phyloP scores from a whole-genome alignment of 2,329 filamentous ascomycete genomes.

The Pseudogymnoascus sp. region DNA sequence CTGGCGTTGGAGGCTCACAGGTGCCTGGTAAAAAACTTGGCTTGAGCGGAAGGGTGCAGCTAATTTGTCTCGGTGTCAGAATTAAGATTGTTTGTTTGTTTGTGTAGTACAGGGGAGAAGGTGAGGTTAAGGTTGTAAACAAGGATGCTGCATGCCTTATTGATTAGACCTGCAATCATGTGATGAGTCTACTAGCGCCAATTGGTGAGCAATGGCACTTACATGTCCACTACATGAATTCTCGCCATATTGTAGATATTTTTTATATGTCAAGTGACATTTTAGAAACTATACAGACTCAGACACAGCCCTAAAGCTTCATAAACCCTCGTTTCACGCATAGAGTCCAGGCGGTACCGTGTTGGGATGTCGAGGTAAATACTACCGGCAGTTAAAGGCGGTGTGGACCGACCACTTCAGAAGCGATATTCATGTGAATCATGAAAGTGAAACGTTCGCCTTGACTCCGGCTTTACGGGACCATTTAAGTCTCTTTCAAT shows the following conservation, averaged over 20 bases:
- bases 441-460: neutral
- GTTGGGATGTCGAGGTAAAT: neutral
- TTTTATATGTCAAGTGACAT: neutral
- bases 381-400: slow-evolving; percentile 2
- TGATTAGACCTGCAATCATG: neutral
- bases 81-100: neutral
- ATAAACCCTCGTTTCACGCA: neutral
- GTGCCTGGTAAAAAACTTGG: neutral
- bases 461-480: neutral
- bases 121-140: neutral
- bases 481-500: neutral
- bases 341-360: neutral
- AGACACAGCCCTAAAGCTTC: neutral
- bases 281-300: neutral
- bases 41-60: neutral
- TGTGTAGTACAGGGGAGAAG: neutral
- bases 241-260: too few relatives aligned
- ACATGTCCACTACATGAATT: neutral
- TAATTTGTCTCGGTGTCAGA: too few relatives aligned
- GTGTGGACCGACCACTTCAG: neutral
- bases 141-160: neutral
- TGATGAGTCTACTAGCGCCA: neutral
- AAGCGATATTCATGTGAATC: neutral
- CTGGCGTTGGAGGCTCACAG: neutral
- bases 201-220: neutral